phyloP scores from a whole-genome alignment of 2,329 filamentous ascomycete genomes.

The Fusarium mundagurra region DNA sequence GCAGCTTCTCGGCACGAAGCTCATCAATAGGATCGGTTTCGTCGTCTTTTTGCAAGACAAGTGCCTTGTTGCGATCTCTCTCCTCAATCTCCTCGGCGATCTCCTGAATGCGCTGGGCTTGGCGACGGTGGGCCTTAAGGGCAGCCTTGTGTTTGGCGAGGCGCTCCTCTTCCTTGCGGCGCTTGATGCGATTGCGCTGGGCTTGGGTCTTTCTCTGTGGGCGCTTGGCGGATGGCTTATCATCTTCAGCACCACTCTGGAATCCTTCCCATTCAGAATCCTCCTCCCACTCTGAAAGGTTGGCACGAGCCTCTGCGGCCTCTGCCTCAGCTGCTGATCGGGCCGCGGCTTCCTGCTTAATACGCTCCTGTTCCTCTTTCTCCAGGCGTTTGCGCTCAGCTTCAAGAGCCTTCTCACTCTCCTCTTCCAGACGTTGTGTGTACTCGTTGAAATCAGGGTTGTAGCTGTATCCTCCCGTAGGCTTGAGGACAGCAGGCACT shows the following conservation, averaged over 20 bases:
- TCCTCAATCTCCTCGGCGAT: slow-evolving; percentile 71
- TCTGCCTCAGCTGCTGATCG: slow-evolving; percentile 78
- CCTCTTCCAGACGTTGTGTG: slow-evolving; percentile 76
- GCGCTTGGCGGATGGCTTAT: slow-evolving; percentile 70
- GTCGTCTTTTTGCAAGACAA: slow-evolving; percentile 52
- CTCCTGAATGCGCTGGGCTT: slow-evolving; percentile 76
- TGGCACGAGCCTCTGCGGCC: slow-evolving; percentile 73
- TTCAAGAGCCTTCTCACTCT: slow-evolving; percentile 82
- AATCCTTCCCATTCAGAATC: slow-evolving; percentile 93
- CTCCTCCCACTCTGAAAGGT: slow-evolving; percentile 79
- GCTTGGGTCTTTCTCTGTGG: slow-evolving; percentile 85
- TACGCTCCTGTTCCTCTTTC: slow-evolving; percentile 72
- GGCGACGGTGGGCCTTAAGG: slow-evolving; percentile 76
- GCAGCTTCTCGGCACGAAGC: slow-evolving; percentile 70
- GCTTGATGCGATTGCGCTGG: slow-evolving; percentile 88
- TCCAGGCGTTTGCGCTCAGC: slow-evolving; percentile 79
- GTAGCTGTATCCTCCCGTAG: slow-evolving; percentile 87
- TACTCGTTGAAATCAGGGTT: slow-evolving; percentile 92
- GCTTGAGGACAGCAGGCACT: slow-evolving; percentile 80
- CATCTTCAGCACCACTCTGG: slow-evolving; percentile 81
- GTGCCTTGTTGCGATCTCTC: slow-evolving; percentile 61
- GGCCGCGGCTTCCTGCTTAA: slow-evolving; percentile 74
- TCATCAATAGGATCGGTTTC: slow-evolving; percentile 62
- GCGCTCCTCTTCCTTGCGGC: slow-evolving; percentile 87
- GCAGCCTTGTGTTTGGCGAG: slow-evolving; percentile 78